phyloP scores from a whole-genome alignment of 176 grass and related monocot genomes.

The Carex scoparia region DNA sequence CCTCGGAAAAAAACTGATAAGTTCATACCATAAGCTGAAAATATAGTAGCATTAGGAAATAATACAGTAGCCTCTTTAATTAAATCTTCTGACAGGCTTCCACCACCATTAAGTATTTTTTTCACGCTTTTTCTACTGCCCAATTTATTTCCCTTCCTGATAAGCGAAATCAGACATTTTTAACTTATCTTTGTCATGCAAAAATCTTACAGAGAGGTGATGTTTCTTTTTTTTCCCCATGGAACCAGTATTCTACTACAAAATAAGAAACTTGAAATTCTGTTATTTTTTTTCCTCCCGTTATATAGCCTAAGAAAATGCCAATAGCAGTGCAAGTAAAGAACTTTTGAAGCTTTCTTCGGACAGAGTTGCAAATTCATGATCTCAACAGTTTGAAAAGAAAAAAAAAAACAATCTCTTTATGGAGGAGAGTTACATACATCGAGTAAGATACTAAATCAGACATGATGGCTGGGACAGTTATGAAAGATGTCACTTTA shows the following conservation, averaged over 20 bases:
- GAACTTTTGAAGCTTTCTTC: neutral
- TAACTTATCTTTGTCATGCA: neutral
- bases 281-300: neutral
- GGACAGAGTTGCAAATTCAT: neutral
- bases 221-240: neutral
- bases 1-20: neutral
- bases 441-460: constrained; percentile 55
- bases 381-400: neutral
- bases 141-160: constrained; percentile 38
- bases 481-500: constrained; percentile 81
- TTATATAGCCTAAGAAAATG: neutral
- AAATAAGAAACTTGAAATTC: neutral
- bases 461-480: constrained; percentile 78
- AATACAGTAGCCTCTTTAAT: constrained; percentile 36
- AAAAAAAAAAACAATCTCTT: neutral
- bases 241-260: neutral
- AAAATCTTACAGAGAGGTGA: neutral
- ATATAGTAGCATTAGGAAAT: constrained; percentile 54
- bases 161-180: neutral
- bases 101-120: constrained; percentile 84
- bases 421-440: constrained; percentile 24
- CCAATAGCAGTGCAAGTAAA: neutral
- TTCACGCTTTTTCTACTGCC: constrained; percentile 27
- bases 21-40: constrained; percentile 77
- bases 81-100: constrained; percentile 46